phyloP scores from a whole-genome alignment of 345 rosid species.

The Lepidium didymum region DNA sequence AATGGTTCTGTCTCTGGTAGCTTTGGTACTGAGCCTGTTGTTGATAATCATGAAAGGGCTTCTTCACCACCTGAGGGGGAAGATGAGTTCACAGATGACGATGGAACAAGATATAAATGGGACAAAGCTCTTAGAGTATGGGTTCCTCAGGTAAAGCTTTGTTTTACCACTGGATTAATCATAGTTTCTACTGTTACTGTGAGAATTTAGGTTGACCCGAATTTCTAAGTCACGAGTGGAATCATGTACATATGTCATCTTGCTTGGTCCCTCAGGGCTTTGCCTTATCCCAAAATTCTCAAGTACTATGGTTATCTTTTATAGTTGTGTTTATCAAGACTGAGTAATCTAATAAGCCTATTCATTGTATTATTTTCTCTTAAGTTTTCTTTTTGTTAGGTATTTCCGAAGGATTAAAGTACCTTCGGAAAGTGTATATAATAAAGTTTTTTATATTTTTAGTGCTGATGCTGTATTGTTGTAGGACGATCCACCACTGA shows the following conservation, averaged over 20 bases:
- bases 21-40: conserved; percentile 20
- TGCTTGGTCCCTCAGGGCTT: conserved; percentile 9
- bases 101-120: conserved; percentile 89
- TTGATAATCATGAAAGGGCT: conserved; percentile 35
- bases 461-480: conserved; percentile 1
- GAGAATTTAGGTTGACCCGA: not conserved
- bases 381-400: not conserved
- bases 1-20: conserved; percentile 36
- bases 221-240: not conserved
- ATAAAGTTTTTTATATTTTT: not conserved
- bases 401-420: not conserved
- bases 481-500: conserved; percentile 38
- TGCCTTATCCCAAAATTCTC: not conserved
- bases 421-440: not conserved
- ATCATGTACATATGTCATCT: not conserved
- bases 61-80: conserved; percentile 80
- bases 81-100: conserved; percentile 93
- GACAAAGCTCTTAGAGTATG: conserved; percentile 63
- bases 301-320: not conserved
- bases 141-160: conserved; percentile 80
- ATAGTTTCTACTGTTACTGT: not conserved
- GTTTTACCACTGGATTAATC: not conserved
- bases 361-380: not conserved
- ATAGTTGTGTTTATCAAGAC: not conserved
- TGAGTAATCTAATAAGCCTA: not conserved